Conservation (phyloP, 495 filamentous ascomycete species). For the Xylaria scruposa region DNA sequence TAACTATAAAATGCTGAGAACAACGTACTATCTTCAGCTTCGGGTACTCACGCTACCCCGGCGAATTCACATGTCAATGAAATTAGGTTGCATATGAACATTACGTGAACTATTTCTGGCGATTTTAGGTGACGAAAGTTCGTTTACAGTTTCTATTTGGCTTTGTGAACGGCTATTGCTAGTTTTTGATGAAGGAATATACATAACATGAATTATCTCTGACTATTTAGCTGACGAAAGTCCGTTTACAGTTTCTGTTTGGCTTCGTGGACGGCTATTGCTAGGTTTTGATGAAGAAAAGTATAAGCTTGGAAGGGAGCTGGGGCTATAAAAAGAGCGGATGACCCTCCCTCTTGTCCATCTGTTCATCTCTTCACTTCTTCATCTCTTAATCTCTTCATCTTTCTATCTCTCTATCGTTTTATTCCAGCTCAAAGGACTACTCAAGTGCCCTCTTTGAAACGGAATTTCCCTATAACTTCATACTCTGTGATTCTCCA, state of each 20-base stretch:
- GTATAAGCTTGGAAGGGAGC: background rate
- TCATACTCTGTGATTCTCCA: background rate
- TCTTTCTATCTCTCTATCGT: background rate
- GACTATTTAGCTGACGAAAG: background rate
- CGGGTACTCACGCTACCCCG: background rate
- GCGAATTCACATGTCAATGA: background rate
- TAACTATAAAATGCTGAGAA: background rate
- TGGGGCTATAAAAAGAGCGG: background rate
- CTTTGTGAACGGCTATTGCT: background rate
- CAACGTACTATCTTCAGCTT: background rate
- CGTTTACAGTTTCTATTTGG: background rate
- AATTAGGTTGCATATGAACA: background rate
- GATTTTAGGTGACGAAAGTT: background rate
- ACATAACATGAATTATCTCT: too few relatives aligned
- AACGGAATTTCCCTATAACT: too few relatives aligned
- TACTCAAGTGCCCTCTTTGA: too few relatives aligned
- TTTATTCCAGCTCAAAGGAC: background rate
- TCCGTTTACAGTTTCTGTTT: background rate
- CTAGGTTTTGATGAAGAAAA: background rate
- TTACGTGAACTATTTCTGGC: background rate
- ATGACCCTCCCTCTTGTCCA: background rate
- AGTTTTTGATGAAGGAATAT: background rate
- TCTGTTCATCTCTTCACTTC: background rate
- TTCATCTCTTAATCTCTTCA: too few relatives aligned
- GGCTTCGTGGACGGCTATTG: background rate